Conservation (phyloP, 169 alveolate genomes). For the Babesia sp. region DNA sequence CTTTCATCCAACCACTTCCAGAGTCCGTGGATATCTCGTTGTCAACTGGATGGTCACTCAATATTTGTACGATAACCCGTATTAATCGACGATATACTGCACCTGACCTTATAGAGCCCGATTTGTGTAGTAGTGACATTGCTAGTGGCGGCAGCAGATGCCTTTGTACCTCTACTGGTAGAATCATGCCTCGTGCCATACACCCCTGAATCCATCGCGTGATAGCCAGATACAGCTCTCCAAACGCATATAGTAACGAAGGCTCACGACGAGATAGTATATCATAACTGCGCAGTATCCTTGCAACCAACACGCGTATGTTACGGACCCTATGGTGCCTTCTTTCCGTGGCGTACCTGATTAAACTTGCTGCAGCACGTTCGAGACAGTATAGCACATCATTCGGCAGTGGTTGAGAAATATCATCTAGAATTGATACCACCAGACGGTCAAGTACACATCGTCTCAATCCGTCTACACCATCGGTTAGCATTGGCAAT, state of each 20-base stretch:
- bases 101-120: neutral
- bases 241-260: slow-evolving; percentile 4
- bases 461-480: neutral
- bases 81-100: neutral
- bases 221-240: slow-evolving; percentile 12
- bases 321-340: neutral
- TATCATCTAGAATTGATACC: slow-evolving; percentile 8
- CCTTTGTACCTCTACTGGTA: slow-evolving; percentile 34
- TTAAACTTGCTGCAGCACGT: slow-evolving; percentile 8
- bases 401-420: neutral
- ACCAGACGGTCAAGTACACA: neutral
- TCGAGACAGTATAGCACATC: neutral
- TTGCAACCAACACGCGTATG: neutral
- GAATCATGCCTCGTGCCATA: neutral
- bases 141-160: slow-evolving; percentile 38
- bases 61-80: neutral
- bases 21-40: too few relatives aligned
- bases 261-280: neutral
- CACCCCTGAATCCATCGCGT: slow-evolving; percentile 7
- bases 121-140: slow-evolving; percentile 5
- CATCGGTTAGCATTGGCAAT: neutral
- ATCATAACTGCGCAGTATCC: neutral
- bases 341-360: neutral
- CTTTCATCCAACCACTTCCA: slow-evolving; percentile 1
- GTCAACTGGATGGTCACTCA: neutral